These are phyloP conservation scores for Kodamaea neixiangensis DNA, from an alignment of 805 yeast genomes.

Conservation along the genomic window DNA sequence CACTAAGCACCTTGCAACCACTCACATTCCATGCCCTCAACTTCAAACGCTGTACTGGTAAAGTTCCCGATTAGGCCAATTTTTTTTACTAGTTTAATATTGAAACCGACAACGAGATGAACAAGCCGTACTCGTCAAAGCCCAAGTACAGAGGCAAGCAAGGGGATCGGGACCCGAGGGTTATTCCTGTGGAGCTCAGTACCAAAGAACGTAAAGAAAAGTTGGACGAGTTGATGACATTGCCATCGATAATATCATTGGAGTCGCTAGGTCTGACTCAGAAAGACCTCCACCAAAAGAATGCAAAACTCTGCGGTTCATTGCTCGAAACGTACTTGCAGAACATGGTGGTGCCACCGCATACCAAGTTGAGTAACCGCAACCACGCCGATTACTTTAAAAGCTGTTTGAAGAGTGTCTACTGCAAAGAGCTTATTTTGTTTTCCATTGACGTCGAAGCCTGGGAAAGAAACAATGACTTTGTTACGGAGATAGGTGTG, in stretches of 20 bases:
- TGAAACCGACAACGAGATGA: neutral
- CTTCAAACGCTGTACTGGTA: neutral
- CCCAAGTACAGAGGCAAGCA: neutral
- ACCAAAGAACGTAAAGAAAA: neutral
- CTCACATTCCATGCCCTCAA: neutral
- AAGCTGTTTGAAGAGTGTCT: conserved; percentile 22
- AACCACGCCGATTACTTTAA: conserved; percentile 8
- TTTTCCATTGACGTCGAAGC: conserved; percentile 61
- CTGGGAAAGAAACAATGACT: conserved; percentile 43
- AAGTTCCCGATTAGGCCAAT: neutral
- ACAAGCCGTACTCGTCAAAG: neutral
- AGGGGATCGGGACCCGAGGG: neutral
- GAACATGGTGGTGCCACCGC: conserved; percentile 1
- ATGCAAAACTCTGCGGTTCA: neutral
- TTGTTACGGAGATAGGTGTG: conserved; percentile 59
- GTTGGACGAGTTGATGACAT: neutral
- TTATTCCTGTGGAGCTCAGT: neutral
- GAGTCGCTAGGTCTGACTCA: neutral
- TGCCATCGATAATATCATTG: neutral
- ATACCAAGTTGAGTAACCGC: conserved; percentile 7
- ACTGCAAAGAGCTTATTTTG: conserved; percentile 21
- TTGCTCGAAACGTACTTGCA: neutral
- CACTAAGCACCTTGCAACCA: neutral
- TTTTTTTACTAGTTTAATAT: neutral
- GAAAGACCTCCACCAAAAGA: neutral